Base-by-base conservation (phyloP, 441 rosid genomes). In the Erodium texanum region DNA sequence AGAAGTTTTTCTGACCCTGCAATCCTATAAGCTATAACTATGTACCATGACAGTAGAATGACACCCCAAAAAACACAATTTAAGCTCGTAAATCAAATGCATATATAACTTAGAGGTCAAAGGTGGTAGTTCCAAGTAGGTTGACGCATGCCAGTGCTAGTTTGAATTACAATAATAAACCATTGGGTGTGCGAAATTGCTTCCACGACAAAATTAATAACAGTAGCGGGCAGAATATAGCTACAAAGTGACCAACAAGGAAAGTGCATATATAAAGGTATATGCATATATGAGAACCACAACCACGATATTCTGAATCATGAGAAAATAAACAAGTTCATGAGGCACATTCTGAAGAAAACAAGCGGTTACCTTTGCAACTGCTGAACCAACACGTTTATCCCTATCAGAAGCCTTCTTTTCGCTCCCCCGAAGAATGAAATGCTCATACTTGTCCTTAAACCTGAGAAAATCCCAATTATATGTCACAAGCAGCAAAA, bases 331-430 rank as follows among this genome's bases (percentile, higher is more conserved):
- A 19, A 20, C 3, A 56, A 15, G 38, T 34, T 5, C 38, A 34
- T 34, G 9, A 34, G 38, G 38, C 38, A 34, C 38, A 34, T 34
- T 34, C 38, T 34, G 38, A 34, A 34, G 38, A 34, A 5, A 73
- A 20, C 15, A 70, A 71, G 68, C 64, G 54, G 70, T 79, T 70
- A 93, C 99, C 99, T 91, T 91, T 65, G 99, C 97, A 76, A 86
- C 88, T 1, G 86, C 81, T 59, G 99, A 94, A 74, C 99, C 96
- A 75, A 87, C 77, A 78, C 85, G 87, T 75, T 91, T 90, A 41
- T 91, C 96, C 83, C 99, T 85, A 24, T 85, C 93, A 75, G 93
- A 72, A 68, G 97, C 96, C 78, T 86, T 84, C 76, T 94, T 94
- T 71, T 94, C 99, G 72, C 86, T 94, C 75, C 96, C 99, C 32